These are phyloP conservation scores for Alternaria sp. DNA, from an alignment of 2,329 filamentous ascomycete genomes.

Conservation along the genomic window DNA sequence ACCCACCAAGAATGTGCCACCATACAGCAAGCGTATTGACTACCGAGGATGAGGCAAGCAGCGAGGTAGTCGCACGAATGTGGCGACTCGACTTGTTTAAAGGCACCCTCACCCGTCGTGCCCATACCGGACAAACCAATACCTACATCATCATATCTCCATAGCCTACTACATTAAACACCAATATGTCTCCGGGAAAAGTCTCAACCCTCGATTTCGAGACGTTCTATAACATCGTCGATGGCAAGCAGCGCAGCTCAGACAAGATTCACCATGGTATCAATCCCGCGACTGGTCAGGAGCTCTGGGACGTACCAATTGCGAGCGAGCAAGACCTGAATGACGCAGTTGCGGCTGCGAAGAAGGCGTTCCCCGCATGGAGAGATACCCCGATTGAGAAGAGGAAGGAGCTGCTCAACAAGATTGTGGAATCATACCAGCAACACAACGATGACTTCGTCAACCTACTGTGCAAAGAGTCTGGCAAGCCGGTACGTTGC, in stretches of 20 bases:
- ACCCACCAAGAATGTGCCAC: background rate
- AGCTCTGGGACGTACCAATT: slow-evolving; percentile 62
- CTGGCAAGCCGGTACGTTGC: slow-evolving; percentile 47
- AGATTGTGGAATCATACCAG: slow-evolving; percentile 37
- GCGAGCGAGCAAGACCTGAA: slow-evolving; percentile 61
- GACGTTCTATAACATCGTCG: slow-evolving; percentile 63
- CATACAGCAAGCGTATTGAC: background rate
- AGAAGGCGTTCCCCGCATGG: slow-evolving; percentile 60
- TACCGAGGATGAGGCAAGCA: slow-evolving; percentile 1
- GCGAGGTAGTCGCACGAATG: background rate
- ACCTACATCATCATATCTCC: background rate
- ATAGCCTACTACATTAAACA: background rate
- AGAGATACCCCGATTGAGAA: slow-evolving; percentile 44
- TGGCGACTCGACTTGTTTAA: slow-evolving; percentile 11
- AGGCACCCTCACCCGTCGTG: background rate
- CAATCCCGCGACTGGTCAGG: slow-evolving; percentile 61
- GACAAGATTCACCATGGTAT: slow-evolving; percentile 56
- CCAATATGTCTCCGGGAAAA: slow-evolving; percentile 58
- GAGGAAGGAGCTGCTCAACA: slow-evolving; percentile 43
- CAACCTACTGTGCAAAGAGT: slow-evolving; percentile 46
- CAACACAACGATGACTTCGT: slow-evolving; percentile 43
- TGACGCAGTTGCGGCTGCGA: slow-evolving; percentile 59
- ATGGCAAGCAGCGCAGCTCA: slow-evolving; percentile 59
- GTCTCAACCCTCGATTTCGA: slow-evolving; percentile 51
- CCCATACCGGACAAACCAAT: background rate